Evolutionary conservation across 108 stramenopile species (phyloP), one percentile per base, ranked within the genome.

Genomic region (Skeletonema menzelii): DNA sequence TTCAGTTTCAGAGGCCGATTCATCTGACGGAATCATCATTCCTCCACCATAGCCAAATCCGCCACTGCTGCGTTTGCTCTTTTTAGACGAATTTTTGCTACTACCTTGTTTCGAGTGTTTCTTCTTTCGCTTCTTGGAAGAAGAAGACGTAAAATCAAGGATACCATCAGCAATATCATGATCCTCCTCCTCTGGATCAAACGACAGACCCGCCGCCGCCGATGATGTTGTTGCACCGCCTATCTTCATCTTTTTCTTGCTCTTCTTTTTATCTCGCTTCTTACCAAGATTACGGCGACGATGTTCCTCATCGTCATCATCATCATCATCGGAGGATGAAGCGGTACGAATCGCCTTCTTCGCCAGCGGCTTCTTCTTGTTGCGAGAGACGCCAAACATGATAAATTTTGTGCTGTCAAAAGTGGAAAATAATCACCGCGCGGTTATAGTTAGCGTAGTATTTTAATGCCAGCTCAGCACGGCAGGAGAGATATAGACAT

Each of bases 321-420:
- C 37, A 20, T 71, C 32, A 24, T 66, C 37, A 20, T 71, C 32
- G 46, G 68, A 59, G 8, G 65, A 47, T n/a, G 62, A 13, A 42
- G 71, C 47, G 17, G 63, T 61, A 42, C 57, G 31, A 56, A 28
- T 65, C 55, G 67, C 56, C 8, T 35, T 35, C 7, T 10, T 35
- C 2, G 38, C 38, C 38, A 40, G 14, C 38, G 13, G 38, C 38
- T 40, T 40, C 38, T 40, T 40, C 15, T 40, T 40, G 8, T 79
- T 79, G 8, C 78, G 78, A 10, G 78, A 67, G 56, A 79, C 62
- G 53, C 78, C 78, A 46, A 79, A 79, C 78, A 79, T 79, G 12
- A 0, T 47, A n/a, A n/a, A 30, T 42, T 57, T 35, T 15, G 26
- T 46, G 38, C 15, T 15, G 38, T 40, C 38, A 40, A 40, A 0